Percentiles rank a stretch among this genome's conserved stretches.
Conservation (phyloP, 345 rosid species). For the Dimocarpus longan region DNA sequence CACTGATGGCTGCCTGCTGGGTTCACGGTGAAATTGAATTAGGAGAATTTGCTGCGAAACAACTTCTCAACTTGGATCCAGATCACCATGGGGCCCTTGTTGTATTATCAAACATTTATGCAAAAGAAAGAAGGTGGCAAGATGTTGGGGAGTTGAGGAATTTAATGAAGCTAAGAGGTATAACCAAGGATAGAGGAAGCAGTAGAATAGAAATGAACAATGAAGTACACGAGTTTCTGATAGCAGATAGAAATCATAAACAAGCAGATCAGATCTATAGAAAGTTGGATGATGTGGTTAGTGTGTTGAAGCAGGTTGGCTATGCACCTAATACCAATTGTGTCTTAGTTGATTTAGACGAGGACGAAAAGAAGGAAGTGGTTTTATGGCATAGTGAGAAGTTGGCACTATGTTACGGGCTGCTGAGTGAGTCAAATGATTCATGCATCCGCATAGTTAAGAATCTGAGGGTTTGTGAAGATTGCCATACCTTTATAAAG, state of each 20-base stretch:
- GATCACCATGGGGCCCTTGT: slow-evolving; percentile 68
- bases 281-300: slow-evolving; percentile 46
- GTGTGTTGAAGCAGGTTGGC: slow-evolving; percentile 31
- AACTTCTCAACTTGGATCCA: slow-evolving; percentile 58
- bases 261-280: slow-evolving; percentile 38
- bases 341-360: slow-evolving; percentile 45
- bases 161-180: slow-evolving; percentile 47
- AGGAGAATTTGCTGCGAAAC: slow-evolving; percentile 62
- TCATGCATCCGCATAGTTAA: slow-evolving; percentile 41
- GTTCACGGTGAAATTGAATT: slow-evolving; percentile 53
- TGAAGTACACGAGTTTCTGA: slow-evolving; percentile 55
- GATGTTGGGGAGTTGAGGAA: slow-evolving; percentile 58
- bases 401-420: slow-evolving; percentile 45
- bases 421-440: slow-evolving; percentile 22
- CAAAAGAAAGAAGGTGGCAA: slow-evolving; percentile 65
- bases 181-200: slow-evolving; percentile 59
- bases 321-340: slow-evolving; percentile 27
- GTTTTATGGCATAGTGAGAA: slow-evolving; percentile 44
- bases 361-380: slow-evolving; percentile 39
- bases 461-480: slow-evolving; percentile 53
- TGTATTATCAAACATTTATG: slow-evolving; percentile 66
- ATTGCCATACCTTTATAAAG: slow-evolving; percentile 45
- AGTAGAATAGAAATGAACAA: slow-evolving; percentile 63
- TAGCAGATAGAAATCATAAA: slow-evolving; percentile 52
- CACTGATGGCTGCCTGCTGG: slow-evolving; percentile 67